Evolutionary conservation across 768 basidiomycete genomes (phyloP), one percentile per base, ranked within the genome.

Genomic region (Naganishia onofrii): DNA sequence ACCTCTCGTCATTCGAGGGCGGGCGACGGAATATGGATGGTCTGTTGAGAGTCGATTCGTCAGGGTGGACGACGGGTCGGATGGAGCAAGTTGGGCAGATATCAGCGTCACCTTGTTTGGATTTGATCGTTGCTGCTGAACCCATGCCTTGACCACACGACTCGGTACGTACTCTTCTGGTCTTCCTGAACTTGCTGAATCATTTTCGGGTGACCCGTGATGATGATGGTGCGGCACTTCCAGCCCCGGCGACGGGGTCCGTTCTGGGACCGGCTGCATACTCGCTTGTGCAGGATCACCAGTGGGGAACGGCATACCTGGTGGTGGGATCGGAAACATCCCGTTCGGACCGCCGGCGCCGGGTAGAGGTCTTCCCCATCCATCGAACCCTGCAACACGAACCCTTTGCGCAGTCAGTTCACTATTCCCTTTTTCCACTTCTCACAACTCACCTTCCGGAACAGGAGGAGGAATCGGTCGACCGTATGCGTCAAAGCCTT

Each of bases 401-500:
- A n/a, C 7, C 28, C 5, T 17, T 6, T 3, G 42, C 26, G 53
- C n/a, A 13, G 34, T 44, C 19, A 32, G 31, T 19, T 17, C 28
- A 0, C 19, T 36, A 21, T n/a, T 5, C 7, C 4, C 15, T 13
- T 34, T n/a, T 5, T 1, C 1, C 56, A 2, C 8, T 28, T 32
- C 8, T 5, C 29, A 5, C 10, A 15, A 28, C 53, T 42, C 17
- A 57, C 67, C 67, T 68, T 57, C 56, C 0, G 68, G 68, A 17
- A 60, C 42, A 32, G 68, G 68, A 21, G 68, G 68, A 23, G 68
- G 68, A 58, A 69, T 69, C 28, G 51, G 56, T 26, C 68, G 54
- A 10, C 68, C 68, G 29, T 69, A 69, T 17, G 68, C 68, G 32
- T 69, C 68, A 10, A 69, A 69, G 1, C 68, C 68, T 69, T 69